Base-by-base conservation (phyloP, 441 rosid species). In the Pelargonium fulgidum region DNA sequence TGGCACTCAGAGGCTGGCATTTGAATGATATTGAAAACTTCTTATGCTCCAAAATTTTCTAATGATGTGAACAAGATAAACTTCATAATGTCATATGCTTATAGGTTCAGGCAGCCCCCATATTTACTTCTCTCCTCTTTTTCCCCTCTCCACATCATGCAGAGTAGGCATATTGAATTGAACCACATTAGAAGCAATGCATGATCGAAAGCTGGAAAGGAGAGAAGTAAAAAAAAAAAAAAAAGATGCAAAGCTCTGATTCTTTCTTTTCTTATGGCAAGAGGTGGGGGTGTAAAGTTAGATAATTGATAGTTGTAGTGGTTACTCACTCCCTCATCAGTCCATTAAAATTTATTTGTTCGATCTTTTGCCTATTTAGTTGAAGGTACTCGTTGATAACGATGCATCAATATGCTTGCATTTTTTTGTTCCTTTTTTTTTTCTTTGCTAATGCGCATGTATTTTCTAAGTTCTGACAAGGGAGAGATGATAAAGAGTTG, bases 1-100 rank as follows among this genome's bases (percentile, higher is more conserved):
- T 65, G 91, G 82, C 79, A 89, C 85, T 54, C 98, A 89, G 74
- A 85, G 98, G 74, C 87, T 91, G 77, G 96, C 97, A 68, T 93
- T 93, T 64, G 96, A 93, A 77, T 93, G 78, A 79, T 33, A 13
- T 17, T 11, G 22, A 22, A 36, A 36, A 36, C 1, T 4, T 4
- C 0, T 44, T 44, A 44, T 44, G 48, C 48, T 44, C 48, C 13
- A 9, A 44, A 44, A 8, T 44, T 9, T 10, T 44, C 12, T 44
- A 44, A 44, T 44, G 13, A 44, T 44, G 48, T 44, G 48, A 44
- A 44, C 48, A 44, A 44, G 3, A 44, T 44, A 44, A 44, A 44
- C 11, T 44, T 10, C 48, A 44, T 44, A 36, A 44, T 44, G 11
- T 44, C 48, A 8, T 11, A 44, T 44, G 13, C 1, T 44, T 44